Conservation (phyloP, 176 grass and related monocot species). For the Oryza punctata region DNA sequence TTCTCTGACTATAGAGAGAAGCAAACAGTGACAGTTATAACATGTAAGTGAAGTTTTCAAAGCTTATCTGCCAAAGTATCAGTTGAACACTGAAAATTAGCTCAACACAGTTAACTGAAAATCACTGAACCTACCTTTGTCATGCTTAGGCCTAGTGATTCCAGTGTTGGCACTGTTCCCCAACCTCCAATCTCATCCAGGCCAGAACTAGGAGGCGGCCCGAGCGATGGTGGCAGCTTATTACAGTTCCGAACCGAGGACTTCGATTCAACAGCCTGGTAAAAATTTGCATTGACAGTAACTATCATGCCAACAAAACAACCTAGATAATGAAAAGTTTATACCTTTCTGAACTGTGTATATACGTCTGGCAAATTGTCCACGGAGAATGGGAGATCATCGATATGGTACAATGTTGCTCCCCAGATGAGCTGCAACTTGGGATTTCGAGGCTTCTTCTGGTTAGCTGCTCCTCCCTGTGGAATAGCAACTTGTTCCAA, state of each 20-base stretch:
- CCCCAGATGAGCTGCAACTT: conserved; percentile 89
- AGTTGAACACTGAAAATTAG: not conserved
- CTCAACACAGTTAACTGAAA: not conserved
- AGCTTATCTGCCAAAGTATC: not conserved
- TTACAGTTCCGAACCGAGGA: conserved; percentile 62
- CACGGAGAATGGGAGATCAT: conserved; percentile 73
- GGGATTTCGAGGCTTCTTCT: conserved; percentile 36
- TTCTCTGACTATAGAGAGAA: conserved; percentile 53
- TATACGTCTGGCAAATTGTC: conserved; percentile 79
- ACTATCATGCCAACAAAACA: not conserved
- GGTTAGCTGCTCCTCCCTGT: conserved; percentile 38
- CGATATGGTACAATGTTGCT: conserved; percentile 78
- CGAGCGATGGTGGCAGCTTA: conserved; percentile 62
- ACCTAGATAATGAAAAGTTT: not conserved
- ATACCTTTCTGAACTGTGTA: conserved; percentile 89
- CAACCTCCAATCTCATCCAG: conserved; percentile 62
- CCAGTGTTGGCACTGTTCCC: conserved; percentile 60
- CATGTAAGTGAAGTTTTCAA: conserved; percentile 1
- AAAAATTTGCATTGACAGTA: conserved; percentile 17
- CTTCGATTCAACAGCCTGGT: conserved; percentile 78
- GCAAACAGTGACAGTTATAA: not conserved
- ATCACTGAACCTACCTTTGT: conserved; percentile 55
- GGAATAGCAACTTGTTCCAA: conserved; percentile 49
- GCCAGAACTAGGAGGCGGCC: conserved; percentile 41
- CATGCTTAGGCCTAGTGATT: conserved; percentile 55